These are phyloP conservation scores for Picochlorum sp. DNA, from an alignment of 139 green algal species.

Conservation along the genomic window DNA sequence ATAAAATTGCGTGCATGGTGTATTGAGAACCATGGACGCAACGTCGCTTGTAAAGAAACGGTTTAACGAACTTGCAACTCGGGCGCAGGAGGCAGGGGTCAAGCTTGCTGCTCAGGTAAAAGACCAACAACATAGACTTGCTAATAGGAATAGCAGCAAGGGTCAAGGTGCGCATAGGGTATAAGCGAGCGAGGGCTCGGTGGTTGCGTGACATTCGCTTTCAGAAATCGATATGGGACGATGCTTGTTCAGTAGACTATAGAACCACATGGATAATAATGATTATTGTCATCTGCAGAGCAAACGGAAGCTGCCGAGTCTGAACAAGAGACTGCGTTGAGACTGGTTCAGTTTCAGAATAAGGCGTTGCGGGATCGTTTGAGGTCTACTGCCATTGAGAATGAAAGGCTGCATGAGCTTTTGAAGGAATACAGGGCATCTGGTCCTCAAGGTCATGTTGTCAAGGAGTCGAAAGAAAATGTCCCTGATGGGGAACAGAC, in stretches of 20 bases:
- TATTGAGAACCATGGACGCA: neutral
- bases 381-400: conserved; percentile 2
- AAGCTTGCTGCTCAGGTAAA: conserved; percentile 12
- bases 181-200: neutral
- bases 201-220: no score
- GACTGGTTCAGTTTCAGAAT: conserved; percentile 11
- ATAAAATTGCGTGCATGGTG: neutral
- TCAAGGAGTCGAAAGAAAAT: no score
- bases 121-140: conserved; percentile 8
- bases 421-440: neutral
- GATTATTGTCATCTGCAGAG: no score
- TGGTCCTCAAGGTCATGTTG: no score
- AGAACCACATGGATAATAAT: no score
- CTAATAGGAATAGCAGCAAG: neutral
- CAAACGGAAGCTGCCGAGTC: neutral
- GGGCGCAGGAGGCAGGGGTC: conserved; percentile 1
- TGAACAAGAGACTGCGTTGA: conserved; percentile 7
- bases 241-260: no score
- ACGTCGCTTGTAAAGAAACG: neutral
- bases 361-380: conserved; percentile 8
- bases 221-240: no score
- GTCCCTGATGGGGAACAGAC: no score
- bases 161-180: neutral
- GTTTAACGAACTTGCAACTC: conserved; percentile 6
- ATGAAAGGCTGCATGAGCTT: conserved; percentile 7